Percentiles rank a stretch among this genome's conserved stretches.
These are phyloP conservation scores for Backusella liffmaniae DNA, from an alignment of 192 early-diverging fungal genomes.

Conservation along the genomic window DNA sequence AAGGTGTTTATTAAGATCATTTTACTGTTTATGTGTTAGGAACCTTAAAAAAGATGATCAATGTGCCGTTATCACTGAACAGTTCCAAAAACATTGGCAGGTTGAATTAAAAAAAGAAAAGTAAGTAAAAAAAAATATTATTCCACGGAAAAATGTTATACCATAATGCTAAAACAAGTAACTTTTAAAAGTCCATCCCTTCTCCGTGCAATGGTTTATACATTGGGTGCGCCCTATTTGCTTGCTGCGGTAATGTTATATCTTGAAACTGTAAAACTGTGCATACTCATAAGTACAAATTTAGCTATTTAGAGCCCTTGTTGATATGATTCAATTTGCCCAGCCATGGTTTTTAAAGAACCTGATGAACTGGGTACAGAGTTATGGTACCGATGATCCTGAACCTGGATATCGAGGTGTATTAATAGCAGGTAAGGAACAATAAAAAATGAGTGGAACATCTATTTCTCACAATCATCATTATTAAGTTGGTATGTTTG, in stretches of 20 bases:
- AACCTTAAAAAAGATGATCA: conserved; percentile 53
- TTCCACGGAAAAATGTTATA: neutral
- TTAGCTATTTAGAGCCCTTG: conserved; percentile 63
- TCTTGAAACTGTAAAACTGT: neutral
- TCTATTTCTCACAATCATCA: no score
- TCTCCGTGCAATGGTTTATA: conserved; percentile 50
- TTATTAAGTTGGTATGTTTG: conserved; percentile 61
- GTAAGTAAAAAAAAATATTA: conserved; percentile 14
- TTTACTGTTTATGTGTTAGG: conserved; percentile 33
- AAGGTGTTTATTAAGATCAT: neutral
- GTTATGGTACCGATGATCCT: conserved; percentile 48
- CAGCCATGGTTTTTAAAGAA: conserved; percentile 75
- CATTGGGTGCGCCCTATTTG: conserved; percentile 62
- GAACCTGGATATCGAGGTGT: conserved; percentile 73
- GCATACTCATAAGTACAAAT: neutral
- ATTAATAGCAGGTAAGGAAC: conserved; percentile 57
- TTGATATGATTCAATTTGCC: conserved; percentile 72
- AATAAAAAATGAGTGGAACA: no score
- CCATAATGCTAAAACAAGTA: neutral
- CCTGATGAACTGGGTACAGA: conserved; percentile 63
- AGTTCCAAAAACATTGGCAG: conserved; percentile 70
- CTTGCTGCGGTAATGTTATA: conserved; percentile 52
- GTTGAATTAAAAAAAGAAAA: conserved; percentile 54
- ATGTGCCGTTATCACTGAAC: conserved; percentile 50
- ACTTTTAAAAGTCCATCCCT: conserved; percentile 62